A percentile compares a stretch with the other conserved stretches of the same genome.
These are phyloP conservation scores for Microthyrium microscopicum DNA, from an alignment of 2,329 filamentous ascomycete genomes.

Conservation along the genomic window DNA sequence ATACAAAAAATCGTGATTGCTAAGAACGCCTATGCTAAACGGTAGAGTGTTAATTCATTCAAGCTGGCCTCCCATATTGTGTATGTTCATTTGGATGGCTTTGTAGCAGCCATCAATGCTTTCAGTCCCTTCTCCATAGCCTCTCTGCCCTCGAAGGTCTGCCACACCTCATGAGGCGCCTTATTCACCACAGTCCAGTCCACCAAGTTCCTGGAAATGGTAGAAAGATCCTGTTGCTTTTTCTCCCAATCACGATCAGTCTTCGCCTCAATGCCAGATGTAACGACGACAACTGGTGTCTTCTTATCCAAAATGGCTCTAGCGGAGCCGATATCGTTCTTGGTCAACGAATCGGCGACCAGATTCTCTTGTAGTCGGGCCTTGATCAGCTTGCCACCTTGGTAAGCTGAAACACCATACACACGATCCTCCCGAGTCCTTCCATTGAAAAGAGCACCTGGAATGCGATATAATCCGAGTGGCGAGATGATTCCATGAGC, in stretches of 20 bases:
- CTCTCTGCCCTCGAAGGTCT: conserved; percentile 51
- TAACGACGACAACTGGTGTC: conserved; percentile 65
- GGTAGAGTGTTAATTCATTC: no score
- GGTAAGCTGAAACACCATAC: conserved; percentile 63
- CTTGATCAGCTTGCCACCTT: conserved; percentile 71
- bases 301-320: conserved; percentile 62
- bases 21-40: no score
- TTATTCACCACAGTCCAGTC: conserved; percentile 76
- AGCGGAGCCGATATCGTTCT: conserved; percentile 64
- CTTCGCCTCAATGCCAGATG: conserved; percentile 57
- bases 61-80: neutral
- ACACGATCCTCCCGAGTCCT: conserved; percentile 69
- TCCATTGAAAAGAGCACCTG: conserved; percentile 66
- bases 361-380: conserved; percentile 85
- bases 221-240: conserved; percentile 71
- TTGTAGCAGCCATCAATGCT: conserved; percentile 30
- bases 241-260: conserved; percentile 57
- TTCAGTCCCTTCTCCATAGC: conserved; percentile 64
- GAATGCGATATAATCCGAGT: conserved; percentile 64
- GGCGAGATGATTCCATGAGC: conserved; percentile 71
- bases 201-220: conserved; percentile 60
- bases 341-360: conserved; percentile 69
- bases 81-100: neutral
- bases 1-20: no score
- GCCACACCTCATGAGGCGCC: conserved; percentile 79